Percentiles rank a stretch among this genome's conserved stretches.
Evolutionary conservation across 108 stramenopile species (phyloP).

Genomic region (Aureococcus anophagefferens): DNA sequence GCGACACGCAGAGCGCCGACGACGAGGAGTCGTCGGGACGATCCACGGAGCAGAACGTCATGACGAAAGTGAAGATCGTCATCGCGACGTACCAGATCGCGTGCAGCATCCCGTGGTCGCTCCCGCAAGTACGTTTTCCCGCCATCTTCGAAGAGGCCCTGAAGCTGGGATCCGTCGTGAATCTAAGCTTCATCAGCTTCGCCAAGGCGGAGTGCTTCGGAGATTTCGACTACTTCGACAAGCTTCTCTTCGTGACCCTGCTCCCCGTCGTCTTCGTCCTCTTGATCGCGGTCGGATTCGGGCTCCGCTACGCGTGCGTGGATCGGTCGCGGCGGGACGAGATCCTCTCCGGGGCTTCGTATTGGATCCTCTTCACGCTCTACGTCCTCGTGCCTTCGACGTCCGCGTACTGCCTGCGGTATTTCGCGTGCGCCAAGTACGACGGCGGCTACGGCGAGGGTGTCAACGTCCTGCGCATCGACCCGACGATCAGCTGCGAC

Average conservation of each 20-base stretch:
- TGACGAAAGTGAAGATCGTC: slow-evolving; percentile 14
- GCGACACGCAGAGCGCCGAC: background rate
- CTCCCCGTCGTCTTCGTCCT: too few species aligned
- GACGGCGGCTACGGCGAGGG: background rate
- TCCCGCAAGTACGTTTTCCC: slow-evolving; percentile 3
- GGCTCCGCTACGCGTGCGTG: too few species aligned
- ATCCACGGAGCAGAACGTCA: too few species aligned
- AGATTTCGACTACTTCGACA: too few species aligned
- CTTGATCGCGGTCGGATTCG: too few species aligned
- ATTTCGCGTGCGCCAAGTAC: background rate
- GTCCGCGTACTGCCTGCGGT: background rate
- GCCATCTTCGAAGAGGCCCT: background rate
- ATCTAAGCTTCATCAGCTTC: too few species aligned
- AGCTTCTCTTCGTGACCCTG: background rate
- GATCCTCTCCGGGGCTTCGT: too few species aligned
- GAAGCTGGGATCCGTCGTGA: background rate
- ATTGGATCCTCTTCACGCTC: too few species aligned
- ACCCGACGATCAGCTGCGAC: slow-evolving; percentile 2
- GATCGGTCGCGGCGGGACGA: too few species aligned
- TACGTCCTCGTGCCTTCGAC: background rate
- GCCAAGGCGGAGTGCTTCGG: too few species aligned
- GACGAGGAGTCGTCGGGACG: too few species aligned
- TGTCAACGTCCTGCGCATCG: background rate
- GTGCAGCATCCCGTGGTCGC: too few species aligned
- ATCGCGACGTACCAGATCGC: slow-evolving; percentile 10